Evolutionary conservation across 129 eudicot genomes (phyloP).

Genomic region (Pulicaria dysenterica): DNA sequence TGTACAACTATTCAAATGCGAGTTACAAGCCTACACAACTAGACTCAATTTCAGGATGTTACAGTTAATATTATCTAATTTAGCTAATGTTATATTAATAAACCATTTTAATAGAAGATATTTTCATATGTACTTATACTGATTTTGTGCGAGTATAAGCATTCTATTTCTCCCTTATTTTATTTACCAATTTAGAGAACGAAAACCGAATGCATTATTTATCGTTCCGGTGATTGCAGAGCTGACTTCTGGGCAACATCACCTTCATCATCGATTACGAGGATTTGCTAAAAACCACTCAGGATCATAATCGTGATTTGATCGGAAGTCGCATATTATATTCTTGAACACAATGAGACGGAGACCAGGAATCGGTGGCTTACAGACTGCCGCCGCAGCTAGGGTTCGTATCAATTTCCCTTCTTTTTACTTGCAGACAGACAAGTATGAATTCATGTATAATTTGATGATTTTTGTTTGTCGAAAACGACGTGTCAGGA

Average conservation of each 20-base stretch:
- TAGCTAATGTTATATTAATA: too few relatives aligned
- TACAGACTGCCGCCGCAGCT: constrained; percentile 90
- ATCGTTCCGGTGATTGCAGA: not conserved
- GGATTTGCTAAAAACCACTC: not conserved
- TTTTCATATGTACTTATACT: too few relatives aligned
- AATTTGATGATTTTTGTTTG: not conserved
- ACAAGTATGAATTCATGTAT: not conserved
- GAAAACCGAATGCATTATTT: not conserved
- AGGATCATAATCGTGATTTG: not conserved
- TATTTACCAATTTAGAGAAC: not conserved
- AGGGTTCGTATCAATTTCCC: constrained; percentile 53
- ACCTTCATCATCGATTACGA: constrained; percentile 1
- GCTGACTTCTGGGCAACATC: not conserved
- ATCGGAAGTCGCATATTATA: not conserved
- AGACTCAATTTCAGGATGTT: too few relatives aligned
- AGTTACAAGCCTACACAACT: too few relatives aligned
- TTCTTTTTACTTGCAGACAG: not conserved
- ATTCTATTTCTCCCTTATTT: too few relatives aligned
- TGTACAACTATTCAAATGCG: too few relatives aligned
- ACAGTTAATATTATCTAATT: too few relatives aligned
- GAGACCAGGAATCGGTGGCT: constrained; percentile 94
- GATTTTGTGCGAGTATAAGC: too few relatives aligned
- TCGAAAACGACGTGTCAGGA: constrained; percentile 42
- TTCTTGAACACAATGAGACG: constrained; percentile 59
- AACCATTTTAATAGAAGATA: too few relatives aligned